A percentile compares a stretch with the other conserved stretches of the same genome.
Conservation (phyloP, 768 basidiomycete species). For the Mycena belliarum region DNA sequence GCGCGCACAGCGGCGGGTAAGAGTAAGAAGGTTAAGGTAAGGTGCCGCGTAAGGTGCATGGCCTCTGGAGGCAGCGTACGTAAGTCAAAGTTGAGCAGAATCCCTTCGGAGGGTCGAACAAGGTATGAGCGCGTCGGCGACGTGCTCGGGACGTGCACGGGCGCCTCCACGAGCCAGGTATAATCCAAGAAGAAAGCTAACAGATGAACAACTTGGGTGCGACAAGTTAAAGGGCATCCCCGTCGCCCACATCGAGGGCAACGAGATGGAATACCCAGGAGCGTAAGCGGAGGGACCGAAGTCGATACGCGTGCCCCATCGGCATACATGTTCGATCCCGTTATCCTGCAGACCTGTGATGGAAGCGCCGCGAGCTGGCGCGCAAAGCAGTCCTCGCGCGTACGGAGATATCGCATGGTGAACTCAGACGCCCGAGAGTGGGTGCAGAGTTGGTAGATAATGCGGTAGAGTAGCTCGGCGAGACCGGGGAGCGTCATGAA, state of each 20-base stretch:
- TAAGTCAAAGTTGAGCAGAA: no score
- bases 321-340: constrained; percentile 57
- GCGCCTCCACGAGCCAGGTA: no score
- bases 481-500: constrained; percentile 69
- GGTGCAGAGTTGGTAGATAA: constrained; percentile 85
- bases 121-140: no score
- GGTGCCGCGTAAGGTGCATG: no score
- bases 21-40: no score
- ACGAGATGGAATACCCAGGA: constrained; percentile 84
- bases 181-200: no score
- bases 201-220: no score
- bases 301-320: constrained; percentile 73
- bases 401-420: constrained; percentile 83
- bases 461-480: constrained; percentile 82
- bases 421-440: constrained; percentile 82
- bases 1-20: no score
- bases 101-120: no score
- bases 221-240: no score
- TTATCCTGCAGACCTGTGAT: constrained; percentile 54
- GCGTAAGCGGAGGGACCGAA: constrained; percentile 72
- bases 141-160: no score
- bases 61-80: no score
- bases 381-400: constrained; percentile 85
- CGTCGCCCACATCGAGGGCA: constrained; percentile 87
- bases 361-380: constrained; percentile 82